phyloP scores from a whole-genome alignment of 2,329 filamentous ascomycete genomes.

The Rhinocladiella similis region DNA sequence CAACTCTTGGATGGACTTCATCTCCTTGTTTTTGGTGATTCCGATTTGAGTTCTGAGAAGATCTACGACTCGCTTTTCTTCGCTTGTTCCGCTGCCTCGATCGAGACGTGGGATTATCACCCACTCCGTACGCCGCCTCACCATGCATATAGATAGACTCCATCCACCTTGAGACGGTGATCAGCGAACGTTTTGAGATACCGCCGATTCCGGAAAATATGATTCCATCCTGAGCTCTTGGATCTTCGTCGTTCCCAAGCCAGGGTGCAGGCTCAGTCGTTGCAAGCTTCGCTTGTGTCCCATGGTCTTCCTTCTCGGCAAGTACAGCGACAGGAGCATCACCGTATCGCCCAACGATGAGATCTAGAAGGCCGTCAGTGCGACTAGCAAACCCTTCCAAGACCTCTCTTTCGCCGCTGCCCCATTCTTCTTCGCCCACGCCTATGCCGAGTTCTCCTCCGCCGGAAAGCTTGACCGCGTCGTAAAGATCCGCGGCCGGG shows the following conservation, averaged over 20 bases:
- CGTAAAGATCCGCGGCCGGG: slow-evolving; percentile 74
- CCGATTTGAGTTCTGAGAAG: neutral
- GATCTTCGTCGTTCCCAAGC: slow-evolving; percentile 71
- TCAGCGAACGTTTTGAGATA: slow-evolving; percentile 69
- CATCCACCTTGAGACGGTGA: slow-evolving; percentile 79
- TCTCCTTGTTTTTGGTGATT: neutral
- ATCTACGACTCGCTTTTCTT: slow-evolving; percentile 34
- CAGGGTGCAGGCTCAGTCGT: slow-evolving; percentile 53
- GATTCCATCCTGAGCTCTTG: slow-evolving; percentile 74
- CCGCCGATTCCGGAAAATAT: slow-evolving; percentile 81
- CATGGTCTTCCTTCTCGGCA: slow-evolving; percentile 22
- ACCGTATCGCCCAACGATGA: slow-evolving; percentile 85
- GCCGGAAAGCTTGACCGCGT: slow-evolving; percentile 79
- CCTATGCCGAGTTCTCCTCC: slow-evolving; percentile 91
- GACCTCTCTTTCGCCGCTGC: slow-evolving; percentile 89
- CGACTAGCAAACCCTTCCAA: slow-evolving; percentile 81
- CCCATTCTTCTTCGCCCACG: slow-evolving; percentile 92
- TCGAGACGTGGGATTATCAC: slow-evolving; percentile 71
- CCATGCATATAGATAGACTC: slow-evolving; percentile 84
- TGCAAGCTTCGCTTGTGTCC: slow-evolving; percentile 27
- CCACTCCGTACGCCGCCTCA: slow-evolving; percentile 79
- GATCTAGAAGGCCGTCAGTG: slow-evolving; percentile 81
- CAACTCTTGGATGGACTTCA: slow-evolving; percentile 9
- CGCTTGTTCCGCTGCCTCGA: slow-evolving; percentile 46
- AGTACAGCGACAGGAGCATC: slow-evolving; percentile 44